Evolutionary conservation across 805 yeast genomes (phyloP).

Genomic region (Maudiozyma barnettii): DNA sequence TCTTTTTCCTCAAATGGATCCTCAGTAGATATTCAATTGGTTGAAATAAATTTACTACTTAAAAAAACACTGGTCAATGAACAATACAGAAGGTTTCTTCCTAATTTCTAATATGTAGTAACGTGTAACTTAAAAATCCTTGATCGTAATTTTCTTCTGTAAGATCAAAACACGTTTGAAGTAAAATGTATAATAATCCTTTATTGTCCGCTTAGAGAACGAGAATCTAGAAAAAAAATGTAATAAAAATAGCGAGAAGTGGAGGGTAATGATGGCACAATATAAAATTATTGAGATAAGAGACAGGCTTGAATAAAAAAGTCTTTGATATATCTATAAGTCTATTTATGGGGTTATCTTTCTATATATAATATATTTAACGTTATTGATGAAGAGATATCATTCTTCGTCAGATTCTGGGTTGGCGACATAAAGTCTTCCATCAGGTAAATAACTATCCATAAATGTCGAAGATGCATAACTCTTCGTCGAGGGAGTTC

Average conservation of each 20-base stretch:
- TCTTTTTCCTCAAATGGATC: not conserved
- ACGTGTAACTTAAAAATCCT: not conserved
- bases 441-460: slow-evolving; percentile 9
- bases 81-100: too few species aligned
- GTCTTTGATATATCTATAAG: too few species aligned
- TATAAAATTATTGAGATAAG: too few species aligned
- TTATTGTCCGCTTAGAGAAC: not conserved
- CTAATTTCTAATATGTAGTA: too few species aligned
- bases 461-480: slow-evolving; percentile 4
- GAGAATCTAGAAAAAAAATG: not conserved
- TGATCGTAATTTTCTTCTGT: not conserved
- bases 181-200: not conserved
- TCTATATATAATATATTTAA: not conserved
- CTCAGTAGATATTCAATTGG: not conserved
- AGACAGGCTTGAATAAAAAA: too few species aligned
- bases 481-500: slow-evolving; percentile 6
- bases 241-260: not conserved
- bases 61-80: too few species aligned
- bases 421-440: slow-evolving; percentile 23
- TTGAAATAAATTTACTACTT: too few species aligned
- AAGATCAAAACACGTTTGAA: not conserved
- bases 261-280: not conserved
- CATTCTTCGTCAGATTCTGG: slow-evolving; percentile 23
- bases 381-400: not conserved
- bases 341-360: too few species aligned